Percentiles rank a stretch among this genome's conserved stretches.
Conservation (phyloP, 768 basidiomycete species). For the Russula earlei region DNA sequence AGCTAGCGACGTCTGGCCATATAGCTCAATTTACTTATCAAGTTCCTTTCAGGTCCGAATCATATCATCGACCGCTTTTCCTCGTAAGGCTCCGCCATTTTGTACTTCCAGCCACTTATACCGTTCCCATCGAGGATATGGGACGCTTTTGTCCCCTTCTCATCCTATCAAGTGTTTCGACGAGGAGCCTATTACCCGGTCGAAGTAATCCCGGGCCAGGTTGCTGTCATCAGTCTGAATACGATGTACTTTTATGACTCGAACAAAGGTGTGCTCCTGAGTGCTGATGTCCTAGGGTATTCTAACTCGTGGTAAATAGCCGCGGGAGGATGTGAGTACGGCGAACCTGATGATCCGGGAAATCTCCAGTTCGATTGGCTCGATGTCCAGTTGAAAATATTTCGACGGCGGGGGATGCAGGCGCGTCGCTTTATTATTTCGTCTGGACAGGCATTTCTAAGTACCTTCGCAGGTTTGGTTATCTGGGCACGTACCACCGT, state of each 20-base stretch:
- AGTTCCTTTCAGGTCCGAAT: slow-evolving; percentile 46
- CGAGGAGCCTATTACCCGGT: slow-evolving; percentile 78
- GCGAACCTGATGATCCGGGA: slow-evolving; percentile 68
- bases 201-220: slow-evolving; percentile 65
- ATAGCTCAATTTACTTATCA: background rate
- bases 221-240: slow-evolving; percentile 80
- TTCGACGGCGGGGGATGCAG: slow-evolving; percentile 64
- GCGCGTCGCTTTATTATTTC: slow-evolving; percentile 27
- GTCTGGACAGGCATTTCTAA: background rate
- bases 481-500: slow-evolving; percentile 82
- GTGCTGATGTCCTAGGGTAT: background rate
- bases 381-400: slow-evolving; percentile 67
- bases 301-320: slow-evolving; percentile 33
- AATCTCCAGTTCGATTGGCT: slow-evolving; percentile 87
- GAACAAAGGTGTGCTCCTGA: slow-evolving; percentile 52
- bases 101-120: background rate
- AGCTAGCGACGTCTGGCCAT: slow-evolving; percentile 6
- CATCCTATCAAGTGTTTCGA: slow-evolving; percentile 71
- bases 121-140: slow-evolving; percentile 49
- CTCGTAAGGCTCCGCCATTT: slow-evolving; percentile 37
- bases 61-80: slow-evolving; percentile 58
- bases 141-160: slow-evolving; percentile 71
- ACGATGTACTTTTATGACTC: slow-evolving; percentile 89
- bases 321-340: slow-evolving; percentile 62
- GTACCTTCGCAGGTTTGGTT: slow-evolving; percentile 35